A percentile compares a stretch with the other conserved stretches of the same genome.
phyloP scores from a whole-genome alignment of 305 asterid genomes.

The Fraxinus albicans region DNA sequence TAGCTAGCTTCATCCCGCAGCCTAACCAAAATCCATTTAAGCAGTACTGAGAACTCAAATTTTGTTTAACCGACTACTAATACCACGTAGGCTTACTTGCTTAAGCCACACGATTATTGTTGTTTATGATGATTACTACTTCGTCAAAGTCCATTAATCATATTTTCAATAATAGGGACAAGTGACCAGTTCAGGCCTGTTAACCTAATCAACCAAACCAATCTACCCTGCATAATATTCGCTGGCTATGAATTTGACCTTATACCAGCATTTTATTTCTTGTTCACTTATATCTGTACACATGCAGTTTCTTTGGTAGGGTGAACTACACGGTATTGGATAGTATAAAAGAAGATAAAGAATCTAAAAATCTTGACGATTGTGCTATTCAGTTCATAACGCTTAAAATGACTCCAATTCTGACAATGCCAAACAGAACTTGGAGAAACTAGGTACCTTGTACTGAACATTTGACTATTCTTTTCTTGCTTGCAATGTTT shows the following conservation, averaged over 20 bases:
- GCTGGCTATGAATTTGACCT: constrained; percentile 1
- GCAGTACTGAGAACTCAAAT: neutral
- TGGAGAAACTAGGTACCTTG: too few species aligned
- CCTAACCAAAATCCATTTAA: too few species aligned
- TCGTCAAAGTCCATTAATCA: neutral
- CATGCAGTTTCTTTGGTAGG: neutral
- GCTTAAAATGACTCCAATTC: too few species aligned
- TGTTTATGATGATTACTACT: neutral
- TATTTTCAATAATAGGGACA: neutral
- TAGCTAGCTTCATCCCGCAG: constrained; percentile 67
- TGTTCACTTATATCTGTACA: neutral
- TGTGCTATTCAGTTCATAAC: too few species aligned
- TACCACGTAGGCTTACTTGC: neutral
- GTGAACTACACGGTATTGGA: neutral
- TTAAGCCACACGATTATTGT: neutral
- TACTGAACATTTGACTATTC: too few species aligned
- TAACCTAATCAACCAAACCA: constrained; percentile 51
- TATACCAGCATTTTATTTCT: constrained; percentile 8
- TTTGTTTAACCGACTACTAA: neutral
- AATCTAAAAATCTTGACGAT: neutral
- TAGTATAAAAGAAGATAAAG: neutral
- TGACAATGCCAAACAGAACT: too few species aligned
- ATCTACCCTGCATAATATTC: constrained; percentile 25
- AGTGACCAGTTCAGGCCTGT: constrained; percentile 13
- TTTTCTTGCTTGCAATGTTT: too few species aligned